Conservation (phyloP, 2,329 filamentous ascomycete species). For the Lachnellula subtilissima region DNA sequence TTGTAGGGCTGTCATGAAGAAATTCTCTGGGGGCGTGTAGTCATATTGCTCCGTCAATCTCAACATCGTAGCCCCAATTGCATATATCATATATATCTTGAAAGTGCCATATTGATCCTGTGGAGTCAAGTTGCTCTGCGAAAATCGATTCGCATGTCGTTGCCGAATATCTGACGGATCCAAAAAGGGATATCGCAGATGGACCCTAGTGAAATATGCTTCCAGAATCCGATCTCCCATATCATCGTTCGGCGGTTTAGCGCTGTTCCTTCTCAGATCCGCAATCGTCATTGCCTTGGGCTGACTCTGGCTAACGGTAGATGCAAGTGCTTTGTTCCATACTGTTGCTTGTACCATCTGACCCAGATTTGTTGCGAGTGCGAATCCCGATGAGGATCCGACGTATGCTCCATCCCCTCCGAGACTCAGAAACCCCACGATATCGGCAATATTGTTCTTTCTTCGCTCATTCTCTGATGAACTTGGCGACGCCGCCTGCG, state of each 20-base stretch:
- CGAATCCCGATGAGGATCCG: conserved; percentile 45
- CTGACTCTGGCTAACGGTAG: conserved; percentile 15
- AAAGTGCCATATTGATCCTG: conserved; percentile 44
- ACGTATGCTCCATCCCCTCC: conserved; percentile 47
- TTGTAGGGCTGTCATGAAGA: conserved; percentile 45
- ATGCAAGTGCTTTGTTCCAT: conserved; percentile 46
- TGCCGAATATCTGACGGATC: conserved; percentile 41
- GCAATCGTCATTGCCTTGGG: conserved; percentile 26
- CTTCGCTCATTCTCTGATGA: conserved; percentile 12
- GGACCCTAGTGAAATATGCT: conserved; percentile 42
- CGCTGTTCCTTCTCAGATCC: conserved; percentile 38
- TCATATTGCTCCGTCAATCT: conserved; percentile 43
- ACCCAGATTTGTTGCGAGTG: conserved; percentile 44
- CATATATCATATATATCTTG: conserved; percentile 48
- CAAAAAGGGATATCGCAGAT: conserved; percentile 46
- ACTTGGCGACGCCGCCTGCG: conserved; percentile 6
- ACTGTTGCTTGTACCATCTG: conserved; percentile 51
- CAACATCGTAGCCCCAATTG: conserved; percentile 46
- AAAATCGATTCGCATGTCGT: conserved; percentile 38
- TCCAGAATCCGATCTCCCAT: conserved; percentile 41
- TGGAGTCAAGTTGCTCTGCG: conserved; percentile 34
- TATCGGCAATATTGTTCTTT: conserved; percentile 35
- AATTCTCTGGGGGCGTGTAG: conserved; percentile 38
- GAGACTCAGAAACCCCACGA: conserved; percentile 45
- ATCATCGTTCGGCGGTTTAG: conserved; percentile 43